Evolutionary conservation across 495 filamentous ascomycete species (phyloP), one percentile per base, ranked within the genome.

Genomic region (Friedmanniomyces endolithicus): DNA sequence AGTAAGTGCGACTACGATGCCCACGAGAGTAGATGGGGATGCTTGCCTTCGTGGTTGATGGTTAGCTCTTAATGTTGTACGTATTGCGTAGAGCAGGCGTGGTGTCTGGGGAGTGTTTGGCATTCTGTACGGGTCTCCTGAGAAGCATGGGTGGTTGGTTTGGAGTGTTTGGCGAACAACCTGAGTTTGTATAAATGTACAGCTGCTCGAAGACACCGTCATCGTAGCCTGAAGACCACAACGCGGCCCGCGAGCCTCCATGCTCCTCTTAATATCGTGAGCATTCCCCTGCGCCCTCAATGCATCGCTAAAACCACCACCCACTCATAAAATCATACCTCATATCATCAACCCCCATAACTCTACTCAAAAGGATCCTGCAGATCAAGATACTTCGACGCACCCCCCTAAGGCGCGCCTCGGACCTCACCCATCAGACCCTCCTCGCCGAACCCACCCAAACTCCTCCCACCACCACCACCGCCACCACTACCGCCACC

Each of bases 401-500:
- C 37, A 14, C 37, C 37, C 16, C 37, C 44, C 44, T 47, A 23
- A 23, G 19, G 23, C 19, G 16, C 44, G 19, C 44, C 44, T 7
- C 44, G 7, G 8, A 19, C 44, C 11, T 47, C 44, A 19, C 44
- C 44, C 20, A 47, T 47, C 7, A 50, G n/a, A 31, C 29, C 29
- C 47, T 34, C 47, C 7, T 50, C 47, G 47, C 2, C 47, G 6
- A 52, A 37, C 9, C 39, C 52, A 31, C 39, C 50, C n/a, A 27
- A 4, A 52, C 8, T 17, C 17, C 37, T 22, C 7, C 24, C 24
- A 6, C 19, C 47, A 31, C 54, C 47, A 6, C 50, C 17, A 3
- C 41, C 52, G 19, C 58, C 57, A 12, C 54, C 27, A 31, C 54
- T 34, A 6, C 50, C 17, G 34, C 27, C 27, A 9, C 27, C 27